These are phyloP conservation scores for Eryngium alpinum DNA, from an alignment of 140 eudicot species.

Conservation along the genomic window DNA sequence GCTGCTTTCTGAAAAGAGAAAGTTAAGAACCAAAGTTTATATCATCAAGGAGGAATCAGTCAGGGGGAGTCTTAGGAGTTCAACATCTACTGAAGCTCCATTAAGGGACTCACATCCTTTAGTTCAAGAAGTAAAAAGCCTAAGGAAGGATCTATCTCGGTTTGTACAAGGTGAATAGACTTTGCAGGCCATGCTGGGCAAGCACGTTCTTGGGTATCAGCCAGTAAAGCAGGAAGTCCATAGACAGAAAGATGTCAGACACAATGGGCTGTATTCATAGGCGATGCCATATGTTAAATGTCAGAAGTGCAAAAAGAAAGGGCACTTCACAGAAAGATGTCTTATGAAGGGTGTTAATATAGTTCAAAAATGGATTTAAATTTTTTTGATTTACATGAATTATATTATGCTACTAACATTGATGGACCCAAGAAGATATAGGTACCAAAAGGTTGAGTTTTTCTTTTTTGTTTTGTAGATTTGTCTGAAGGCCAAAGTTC, in stretches of 20 bases:
- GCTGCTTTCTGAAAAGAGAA: too few species aligned
- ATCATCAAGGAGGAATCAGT: too few species aligned
- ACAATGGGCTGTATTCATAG: too few species aligned
- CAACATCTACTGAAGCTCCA: too few species aligned
- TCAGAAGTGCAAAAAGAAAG: too few species aligned
- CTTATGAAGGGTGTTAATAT: too few species aligned
- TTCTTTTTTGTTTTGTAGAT: background rate
- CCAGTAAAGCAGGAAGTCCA: background rate
- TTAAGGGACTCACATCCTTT: background rate
- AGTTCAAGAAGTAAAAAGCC: background rate
- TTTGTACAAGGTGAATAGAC: background rate
- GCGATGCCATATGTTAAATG: too few species aligned
- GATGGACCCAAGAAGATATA: background rate
- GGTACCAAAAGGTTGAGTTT: background rate
- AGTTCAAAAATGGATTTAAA: background rate
- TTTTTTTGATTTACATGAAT: background rate
- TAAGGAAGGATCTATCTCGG: too few species aligned
- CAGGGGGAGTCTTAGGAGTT: background rate
- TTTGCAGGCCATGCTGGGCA: background rate
- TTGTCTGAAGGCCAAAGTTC: background rate
- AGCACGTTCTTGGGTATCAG: background rate
- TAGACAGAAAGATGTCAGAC: too few species aligned
- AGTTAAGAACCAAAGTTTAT: too few species aligned
- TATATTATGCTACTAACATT: background rate
- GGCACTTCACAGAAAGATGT: too few species aligned